These are phyloP conservation scores for Chlorencoelia australis DNA, from an alignment of 2,329 filamentous ascomycete species.

Conservation along the genomic window DNA sequence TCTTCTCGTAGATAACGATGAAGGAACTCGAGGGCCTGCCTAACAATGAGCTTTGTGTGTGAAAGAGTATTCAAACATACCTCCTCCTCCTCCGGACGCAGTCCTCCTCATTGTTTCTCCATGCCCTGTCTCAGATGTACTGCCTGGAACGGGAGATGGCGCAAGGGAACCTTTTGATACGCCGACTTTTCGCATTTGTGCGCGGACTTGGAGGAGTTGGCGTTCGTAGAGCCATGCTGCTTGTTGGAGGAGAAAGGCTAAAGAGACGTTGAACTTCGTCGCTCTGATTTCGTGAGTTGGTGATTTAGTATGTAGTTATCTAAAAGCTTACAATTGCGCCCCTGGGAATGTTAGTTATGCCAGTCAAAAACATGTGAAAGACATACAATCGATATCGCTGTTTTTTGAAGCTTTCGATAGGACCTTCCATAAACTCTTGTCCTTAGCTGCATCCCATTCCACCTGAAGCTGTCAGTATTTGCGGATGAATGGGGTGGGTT, in stretches of 20 bases:
- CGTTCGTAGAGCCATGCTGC: conserved; percentile 89
- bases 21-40: conserved; percentile 22
- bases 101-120: conserved; percentile 42
- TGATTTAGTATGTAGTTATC: not conserved
- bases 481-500: not conserved
- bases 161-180: conserved; percentile 44
- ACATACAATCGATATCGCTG: conserved; percentile 73
- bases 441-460: conserved; percentile 80
- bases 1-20: conserved; percentile 22
- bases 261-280: conserved; percentile 68
- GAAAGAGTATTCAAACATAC: conserved; percentile 9
- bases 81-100: conserved; percentile 35
- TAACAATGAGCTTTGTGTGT: not conserved
- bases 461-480: conserved; percentile 42
- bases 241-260: conserved; percentile 84
- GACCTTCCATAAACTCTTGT: conserved; percentile 82
- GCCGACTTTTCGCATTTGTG: conserved; percentile 73
- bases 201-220: conserved; percentile 80
- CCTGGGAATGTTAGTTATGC: conserved; percentile 38
- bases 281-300: conserved; percentile 39
- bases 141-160: conserved; percentile 45
- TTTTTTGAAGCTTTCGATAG: conserved; percentile 73
- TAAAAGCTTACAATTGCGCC: conserved; percentile 57
- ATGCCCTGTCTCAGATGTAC: conserved; percentile 31
- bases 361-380: not conserved